These are phyloP conservation scores for Metschnikowia aberdeeniae DNA, from an alignment of 805 yeast species.

Conservation along the genomic window DNA sequence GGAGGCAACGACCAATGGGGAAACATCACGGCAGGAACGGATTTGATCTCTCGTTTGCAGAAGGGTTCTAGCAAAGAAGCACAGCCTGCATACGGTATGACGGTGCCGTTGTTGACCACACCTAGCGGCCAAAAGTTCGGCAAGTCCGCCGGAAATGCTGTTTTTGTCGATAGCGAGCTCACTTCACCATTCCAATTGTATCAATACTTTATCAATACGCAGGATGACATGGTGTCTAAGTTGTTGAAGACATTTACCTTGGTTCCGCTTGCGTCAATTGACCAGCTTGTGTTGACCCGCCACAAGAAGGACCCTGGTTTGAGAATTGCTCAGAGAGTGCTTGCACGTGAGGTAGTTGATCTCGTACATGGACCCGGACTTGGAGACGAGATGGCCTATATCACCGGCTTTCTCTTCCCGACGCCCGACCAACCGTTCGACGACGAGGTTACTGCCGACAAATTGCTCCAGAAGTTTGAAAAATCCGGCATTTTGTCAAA, in stretches of 20 bases:
- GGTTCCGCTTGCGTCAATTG: conserved; percentile 60
- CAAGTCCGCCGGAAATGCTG: conserved; percentile 94
- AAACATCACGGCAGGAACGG: conserved; percentile 93
- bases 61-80: conserved; percentile 7
- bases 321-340: conserved; percentile 67
- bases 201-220: conserved; percentile 76
- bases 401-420: conserved; percentile 67
- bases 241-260: conserved; percentile 77
- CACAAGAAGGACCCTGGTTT: conserved; percentile 60
- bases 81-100: conserved; percentile 54
- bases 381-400: conserved; percentile 62
- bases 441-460: conserved; percentile 44
- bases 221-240: conserved; percentile 69
- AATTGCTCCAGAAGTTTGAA: conserved; percentile 52
- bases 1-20: conserved; percentile 99
- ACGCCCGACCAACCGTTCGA: conserved; percentile 47
- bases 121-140: conserved; percentile 92
- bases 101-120: conserved; percentile 87
- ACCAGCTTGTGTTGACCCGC: conserved; percentile 38
- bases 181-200: conserved; percentile 80
- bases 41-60: conserved; percentile 64
- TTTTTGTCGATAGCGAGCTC: conserved; percentile 71
- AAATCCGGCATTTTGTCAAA: conserved; percentile 51
- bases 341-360: conserved; percentile 85
- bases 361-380: conserved; percentile 79